phyloP scores from a whole-genome alignment of 768 basidiomycete species.

The Steccherinum ochraceum region DNA sequence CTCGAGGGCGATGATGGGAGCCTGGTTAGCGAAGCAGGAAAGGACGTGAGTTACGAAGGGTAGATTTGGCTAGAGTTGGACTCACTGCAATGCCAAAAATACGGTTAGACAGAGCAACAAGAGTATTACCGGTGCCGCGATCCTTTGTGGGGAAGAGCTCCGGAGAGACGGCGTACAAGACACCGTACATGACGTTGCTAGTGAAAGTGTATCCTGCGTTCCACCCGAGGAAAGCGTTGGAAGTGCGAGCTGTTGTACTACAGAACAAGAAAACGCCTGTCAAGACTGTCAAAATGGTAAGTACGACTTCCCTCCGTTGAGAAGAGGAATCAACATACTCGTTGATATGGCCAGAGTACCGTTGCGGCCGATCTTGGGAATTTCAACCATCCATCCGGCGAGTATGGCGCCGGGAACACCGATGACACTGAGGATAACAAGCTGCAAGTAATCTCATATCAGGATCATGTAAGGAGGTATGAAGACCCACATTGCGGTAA shows the following conservation, averaged over 20 bases:
- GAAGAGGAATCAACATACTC: constrained; percentile 16
- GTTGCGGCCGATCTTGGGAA: constrained; percentile 41
- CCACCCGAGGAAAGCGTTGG: constrained; percentile 45
- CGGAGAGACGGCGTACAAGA: constrained; percentile 32
- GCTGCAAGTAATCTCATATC: constrained; percentile 19
- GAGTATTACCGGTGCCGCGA: constrained; percentile 46
- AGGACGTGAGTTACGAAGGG: neutral
- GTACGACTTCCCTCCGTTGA: constrained; percentile 23
- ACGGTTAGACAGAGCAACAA: constrained; percentile 42
- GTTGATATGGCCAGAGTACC: constrained; percentile 50
- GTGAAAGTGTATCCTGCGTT: constrained; percentile 51
- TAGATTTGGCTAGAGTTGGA: no score
- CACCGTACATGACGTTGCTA: constrained; percentile 49
- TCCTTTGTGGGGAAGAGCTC: constrained; percentile 48
- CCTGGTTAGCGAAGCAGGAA: constrained; percentile 22
- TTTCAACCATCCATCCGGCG: constrained; percentile 45
- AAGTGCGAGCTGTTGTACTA: constrained; percentile 46
- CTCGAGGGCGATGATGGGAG: constrained; percentile 43
- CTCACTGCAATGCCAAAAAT: constrained; percentile 51
- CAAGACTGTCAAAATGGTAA: constrained; percentile 22
- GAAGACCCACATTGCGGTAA: constrained; percentile 52
- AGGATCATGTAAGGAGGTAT: neutral
- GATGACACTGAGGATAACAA: constrained; percentile 47
- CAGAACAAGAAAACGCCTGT: constrained; percentile 53
- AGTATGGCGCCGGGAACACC: constrained; percentile 52